Conservation (phyloP, 371 early-diverging fungal genomes). For the Funneliformis caledonium region DNA sequence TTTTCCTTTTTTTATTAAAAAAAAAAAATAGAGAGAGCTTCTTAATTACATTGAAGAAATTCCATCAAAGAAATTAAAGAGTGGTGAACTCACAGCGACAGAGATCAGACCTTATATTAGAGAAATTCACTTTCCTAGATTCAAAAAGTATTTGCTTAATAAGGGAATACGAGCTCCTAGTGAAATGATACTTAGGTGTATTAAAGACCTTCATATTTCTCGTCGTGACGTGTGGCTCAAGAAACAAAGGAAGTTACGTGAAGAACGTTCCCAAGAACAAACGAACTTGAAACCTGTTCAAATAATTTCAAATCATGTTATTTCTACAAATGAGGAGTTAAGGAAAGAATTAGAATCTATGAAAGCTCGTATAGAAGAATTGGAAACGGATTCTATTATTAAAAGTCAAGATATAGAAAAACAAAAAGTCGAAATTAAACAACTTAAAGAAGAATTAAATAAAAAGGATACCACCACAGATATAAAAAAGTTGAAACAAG, state of each 20-base stretch:
- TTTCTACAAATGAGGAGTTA: background rate
- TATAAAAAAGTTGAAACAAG: background rate
- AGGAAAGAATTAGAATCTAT: background rate
- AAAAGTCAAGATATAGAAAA: background rate
- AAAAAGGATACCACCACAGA: background rate
- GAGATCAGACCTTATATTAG: background rate
- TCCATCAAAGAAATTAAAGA: background rate
- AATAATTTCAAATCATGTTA: background rate
- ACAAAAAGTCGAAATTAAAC: background rate
- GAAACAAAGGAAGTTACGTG: constrained; percentile 12
- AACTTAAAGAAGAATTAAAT: background rate
- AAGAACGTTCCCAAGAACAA: background rate
- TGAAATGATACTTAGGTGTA: background rate
- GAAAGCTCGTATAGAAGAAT: background rate
- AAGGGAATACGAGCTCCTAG: background rate
- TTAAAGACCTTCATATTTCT: constrained; percentile 14
- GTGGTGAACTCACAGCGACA: background rate
- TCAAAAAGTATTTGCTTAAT: background rate
- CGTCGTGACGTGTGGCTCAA: constrained; percentile 10
- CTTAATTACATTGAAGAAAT: background rate
- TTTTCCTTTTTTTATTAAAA: background rate
- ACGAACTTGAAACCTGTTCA: no score
- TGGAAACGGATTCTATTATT: constrained; percentile 6
- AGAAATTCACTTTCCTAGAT: background rate
- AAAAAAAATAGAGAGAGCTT: background rate